phyloP scores from a whole-genome alignment of 2,329 filamentous ascomycete species.

The Cercospora zeina region DNA sequence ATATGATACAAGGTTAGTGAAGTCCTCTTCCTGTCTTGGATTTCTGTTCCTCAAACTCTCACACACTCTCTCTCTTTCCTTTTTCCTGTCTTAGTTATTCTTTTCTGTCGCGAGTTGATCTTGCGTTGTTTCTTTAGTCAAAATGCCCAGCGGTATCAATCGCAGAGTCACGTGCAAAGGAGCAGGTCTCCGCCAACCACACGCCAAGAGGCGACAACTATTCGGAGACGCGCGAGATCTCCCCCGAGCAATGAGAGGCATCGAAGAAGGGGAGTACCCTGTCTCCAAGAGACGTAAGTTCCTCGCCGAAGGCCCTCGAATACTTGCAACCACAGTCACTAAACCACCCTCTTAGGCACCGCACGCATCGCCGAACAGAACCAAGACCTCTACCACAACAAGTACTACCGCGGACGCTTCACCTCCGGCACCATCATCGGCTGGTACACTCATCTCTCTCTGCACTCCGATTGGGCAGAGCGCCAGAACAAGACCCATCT shows the following conservation, averaged over 20 bases:
- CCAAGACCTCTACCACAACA: slow-evolving; percentile 3
- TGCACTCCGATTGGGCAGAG: neutral
- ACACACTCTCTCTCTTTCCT: neutral
- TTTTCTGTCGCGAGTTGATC: slow-evolving; percentile 1
- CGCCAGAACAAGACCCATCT: neutral
- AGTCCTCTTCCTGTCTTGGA: neutral
- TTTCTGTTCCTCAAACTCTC: neutral
- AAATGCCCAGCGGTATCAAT: neutral
- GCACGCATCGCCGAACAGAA: neutral
- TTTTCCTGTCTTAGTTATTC: neutral
- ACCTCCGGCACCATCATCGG: slow-evolving; percentile 10
- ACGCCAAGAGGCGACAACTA: neutral
- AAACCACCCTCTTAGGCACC: neutral
- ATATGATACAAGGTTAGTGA: neutral
- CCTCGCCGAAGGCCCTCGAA: neutral
- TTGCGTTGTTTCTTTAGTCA: neutral
- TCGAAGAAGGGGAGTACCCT: neutral
- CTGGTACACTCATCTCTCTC: slow-evolving; percentile 6
- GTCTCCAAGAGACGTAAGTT: neutral
- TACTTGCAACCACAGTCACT: neutral
- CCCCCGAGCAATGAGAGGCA: neutral
- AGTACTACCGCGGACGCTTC: neutral
- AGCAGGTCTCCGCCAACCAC: slow-evolving; percentile 3
- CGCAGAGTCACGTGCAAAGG: neutral
- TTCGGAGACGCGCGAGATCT: neutral